phyloP scores from a whole-genome alignment of 2,329 filamentous ascomycete species.

The Apiospora rasikravindrae region DNA sequence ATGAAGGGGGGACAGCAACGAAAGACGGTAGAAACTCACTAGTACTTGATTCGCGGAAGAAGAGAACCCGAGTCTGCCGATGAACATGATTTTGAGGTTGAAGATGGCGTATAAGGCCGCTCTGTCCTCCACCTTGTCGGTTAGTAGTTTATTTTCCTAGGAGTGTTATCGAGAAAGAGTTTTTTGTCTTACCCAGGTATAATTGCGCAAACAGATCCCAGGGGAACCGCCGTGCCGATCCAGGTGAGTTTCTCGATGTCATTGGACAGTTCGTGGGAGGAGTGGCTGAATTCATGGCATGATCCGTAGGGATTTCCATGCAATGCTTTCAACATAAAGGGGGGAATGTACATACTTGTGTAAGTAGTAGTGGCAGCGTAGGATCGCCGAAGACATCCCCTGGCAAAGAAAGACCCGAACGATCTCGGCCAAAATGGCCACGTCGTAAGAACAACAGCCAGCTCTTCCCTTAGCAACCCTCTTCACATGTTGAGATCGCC shows the following conservation, averaged over 20 bases:
- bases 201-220: conserved; percentile 47
- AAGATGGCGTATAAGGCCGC: conserved; percentile 44
- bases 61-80: conserved; percentile 34
- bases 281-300: too few relatives aligned
- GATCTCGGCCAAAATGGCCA: neutral
- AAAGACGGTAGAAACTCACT: conserved; percentile 37
- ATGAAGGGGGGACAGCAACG: conserved; percentile 30
- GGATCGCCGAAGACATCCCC: neutral
- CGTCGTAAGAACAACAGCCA: neutral
- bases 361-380: too few relatives aligned
- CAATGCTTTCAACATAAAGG: too few relatives aligned
- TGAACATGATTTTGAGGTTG: conserved; percentile 49
- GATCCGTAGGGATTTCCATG: too few relatives aligned
- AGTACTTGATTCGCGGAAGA: conserved; percentile 40
- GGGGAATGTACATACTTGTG: too few relatives aligned
- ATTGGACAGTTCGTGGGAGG: too few relatives aligned
- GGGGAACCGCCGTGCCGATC: conserved; percentile 46
- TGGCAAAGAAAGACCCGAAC: neutral
- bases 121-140: neutral
- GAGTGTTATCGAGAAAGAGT: too few relatives aligned
- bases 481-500: neutral
- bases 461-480: neutral
- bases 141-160: neutral
- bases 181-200: conserved; percentile 38
- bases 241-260: conserved; percentile 45